phyloP scores from a whole-genome alignment of 805 yeast genomes.

The Metschnikowia cerradonensis region DNA sequence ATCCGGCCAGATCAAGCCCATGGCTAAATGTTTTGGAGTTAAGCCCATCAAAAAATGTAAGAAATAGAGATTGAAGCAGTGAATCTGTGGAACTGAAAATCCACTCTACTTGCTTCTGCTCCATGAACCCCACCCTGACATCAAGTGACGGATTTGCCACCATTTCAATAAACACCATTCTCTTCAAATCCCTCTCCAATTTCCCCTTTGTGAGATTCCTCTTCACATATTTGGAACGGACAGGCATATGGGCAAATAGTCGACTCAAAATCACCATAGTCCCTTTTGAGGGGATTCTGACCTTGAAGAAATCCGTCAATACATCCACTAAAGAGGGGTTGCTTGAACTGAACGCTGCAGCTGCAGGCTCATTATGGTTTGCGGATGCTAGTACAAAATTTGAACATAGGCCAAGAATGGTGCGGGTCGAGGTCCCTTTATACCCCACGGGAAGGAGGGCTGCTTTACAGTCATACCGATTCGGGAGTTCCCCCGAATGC shows the following conservation, averaged over 20 bases:
- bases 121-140: not conserved
- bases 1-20: not conserved
- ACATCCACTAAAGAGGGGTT: not conserved
- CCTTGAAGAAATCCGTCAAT: not conserved
- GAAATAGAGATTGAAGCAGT: not conserved
- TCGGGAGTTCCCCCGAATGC: not conserved
- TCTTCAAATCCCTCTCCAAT: conserved; percentile 26
- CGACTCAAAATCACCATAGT: conserved; percentile 36
- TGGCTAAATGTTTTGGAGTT: not conserved
- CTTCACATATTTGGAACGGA: conserved; percentile 31
- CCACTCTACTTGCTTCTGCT: not conserved
- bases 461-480: not conserved
- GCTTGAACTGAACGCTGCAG: not conserved
- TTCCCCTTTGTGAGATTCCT: conserved; percentile 17
- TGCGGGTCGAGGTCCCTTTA: not conserved
- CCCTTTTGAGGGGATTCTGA: conserved; percentile 24
- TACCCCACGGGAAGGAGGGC: not conserved
- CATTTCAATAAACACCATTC: conserved; percentile 25
- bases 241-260: conserved; percentile 43
- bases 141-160: conserved; percentile 18
- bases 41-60: not conserved
- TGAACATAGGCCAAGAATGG: not conserved
- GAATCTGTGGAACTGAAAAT: not conserved
- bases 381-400: not conserved
- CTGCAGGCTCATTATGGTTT: not conserved